phyloP scores from a whole-genome alignment of 129 eudicot genomes.

The Mikania micrantha region DNA sequence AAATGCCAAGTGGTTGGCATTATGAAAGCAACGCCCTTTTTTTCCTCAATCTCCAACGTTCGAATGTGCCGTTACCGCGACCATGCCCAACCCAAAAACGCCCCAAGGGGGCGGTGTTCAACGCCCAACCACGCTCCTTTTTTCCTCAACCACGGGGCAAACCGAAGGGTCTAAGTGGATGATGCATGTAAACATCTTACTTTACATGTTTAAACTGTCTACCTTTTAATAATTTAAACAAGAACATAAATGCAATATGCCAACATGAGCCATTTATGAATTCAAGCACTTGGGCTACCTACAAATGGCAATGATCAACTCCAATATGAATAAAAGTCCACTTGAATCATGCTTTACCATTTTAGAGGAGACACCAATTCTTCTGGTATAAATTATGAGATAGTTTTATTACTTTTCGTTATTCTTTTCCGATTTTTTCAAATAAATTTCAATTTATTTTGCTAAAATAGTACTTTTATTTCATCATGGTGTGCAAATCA shows the following conservation, averaged over 20 bases:
- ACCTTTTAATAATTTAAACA: background rate
- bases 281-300: constrained; percentile 2
- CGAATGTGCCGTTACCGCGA: no score
- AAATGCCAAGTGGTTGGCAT: no score
- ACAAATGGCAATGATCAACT: background rate
- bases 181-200: background rate
- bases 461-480: background rate
- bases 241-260: background rate
- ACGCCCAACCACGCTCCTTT: no score
- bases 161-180: no score
- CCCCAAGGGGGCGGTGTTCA: no score
- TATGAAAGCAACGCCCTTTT: no score
- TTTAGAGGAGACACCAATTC: constrained; percentile 19
- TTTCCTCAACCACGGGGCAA: no score
- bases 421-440: background rate
- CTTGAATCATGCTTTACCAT: constrained; percentile 19
- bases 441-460: background rate
- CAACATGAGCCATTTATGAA: background rate
- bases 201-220: background rate
- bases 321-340: constrained; percentile 15
- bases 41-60: no score
- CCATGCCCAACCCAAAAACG: no score
- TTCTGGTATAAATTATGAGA: background rate
- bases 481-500: background rate
- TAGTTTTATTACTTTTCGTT: background rate